Evolutionary conservation across 768 basidiomycete species (phyloP).

Genomic region (Asterophora lycoperdoides): DNA sequence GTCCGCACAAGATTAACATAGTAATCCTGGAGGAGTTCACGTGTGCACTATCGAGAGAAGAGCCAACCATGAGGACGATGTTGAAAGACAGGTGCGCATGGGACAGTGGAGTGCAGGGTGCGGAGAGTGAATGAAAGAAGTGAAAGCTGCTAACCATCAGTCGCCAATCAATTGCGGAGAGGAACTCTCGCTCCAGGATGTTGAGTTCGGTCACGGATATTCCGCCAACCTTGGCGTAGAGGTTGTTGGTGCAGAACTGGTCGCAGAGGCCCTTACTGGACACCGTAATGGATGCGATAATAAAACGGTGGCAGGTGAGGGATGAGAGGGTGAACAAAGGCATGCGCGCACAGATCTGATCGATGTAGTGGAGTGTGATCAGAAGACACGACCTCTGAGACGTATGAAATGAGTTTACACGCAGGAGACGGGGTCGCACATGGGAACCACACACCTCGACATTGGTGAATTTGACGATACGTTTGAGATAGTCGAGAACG

Average conservation of each 20-base stretch:
- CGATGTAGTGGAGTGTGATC: conserved; percentile 85
- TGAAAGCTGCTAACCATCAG: conserved; percentile 70
- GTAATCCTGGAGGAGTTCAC: conserved; percentile 88
- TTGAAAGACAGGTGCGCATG: conserved; percentile 13
- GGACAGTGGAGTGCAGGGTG: conserved; percentile 12
- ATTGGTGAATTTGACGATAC: conserved; percentile 93
- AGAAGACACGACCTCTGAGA: conserved; percentile 72
- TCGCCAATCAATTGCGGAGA: conserved; percentile 89
- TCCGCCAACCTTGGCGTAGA: conserved; percentile 96
- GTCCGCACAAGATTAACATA: conserved; percentile 91
- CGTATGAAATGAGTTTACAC: conserved; percentile 1
- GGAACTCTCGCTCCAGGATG: conserved; percentile 90
- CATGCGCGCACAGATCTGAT: conserved; percentile 84
- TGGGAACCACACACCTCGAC: conserved; percentile 65
- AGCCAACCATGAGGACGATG: conserved; percentile 25
- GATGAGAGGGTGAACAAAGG: conserved; percentile 92
- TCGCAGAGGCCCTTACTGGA: conserved; percentile 95
- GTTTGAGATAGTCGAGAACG: conserved; percentile 88
- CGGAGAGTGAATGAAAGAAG: conserved; percentile 12
- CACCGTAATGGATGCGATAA: conserved; percentile 90
- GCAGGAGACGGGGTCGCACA: conserved; percentile 11
- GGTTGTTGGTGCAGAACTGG: conserved; percentile 88
- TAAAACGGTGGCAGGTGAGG: conserved; percentile 95
- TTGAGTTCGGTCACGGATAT: conserved; percentile 90
- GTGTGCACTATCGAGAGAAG: conserved; percentile 65